Evolutionary conservation across 768 basidiomycete genomes (phyloP), one percentile per base, ranked within the genome.

Genomic region (Mycena amicta): DNA sequence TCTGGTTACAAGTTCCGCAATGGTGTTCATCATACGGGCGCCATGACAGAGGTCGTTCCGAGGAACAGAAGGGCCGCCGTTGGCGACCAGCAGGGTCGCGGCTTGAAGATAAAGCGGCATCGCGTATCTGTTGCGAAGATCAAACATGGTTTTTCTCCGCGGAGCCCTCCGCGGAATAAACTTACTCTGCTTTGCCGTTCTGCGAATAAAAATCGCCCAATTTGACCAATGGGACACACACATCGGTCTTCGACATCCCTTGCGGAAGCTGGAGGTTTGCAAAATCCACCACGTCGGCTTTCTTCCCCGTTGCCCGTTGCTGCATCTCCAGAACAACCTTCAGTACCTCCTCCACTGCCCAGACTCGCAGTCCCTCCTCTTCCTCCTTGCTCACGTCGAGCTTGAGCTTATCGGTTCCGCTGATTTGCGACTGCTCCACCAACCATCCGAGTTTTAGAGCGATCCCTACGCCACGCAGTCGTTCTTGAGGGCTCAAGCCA

Each of bases 61-160:
- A 22, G 47, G 40, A 27, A 33, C 23, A 46, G 26, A 33, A 15
- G 3, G n/a, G 4, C 27, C 56, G 27, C 27, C 41, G 2, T 60
- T 45, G 11, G 75, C 74, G 20, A 78, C 66, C 26, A 82, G 72
- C 3, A 81, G 62, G 0, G 77, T 75, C 43, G 80, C 71, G 4
- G 76, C 76, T 47, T 80, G 79, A 13, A 80, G 68, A 62, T 82
- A 82, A 13, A 82, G 69, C 2, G 77, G 75, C 43, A 80, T 67
- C 0, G 81, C 79, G 57, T 77, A 80, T 47, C 80, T 82, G 4
- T 4, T 30, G n/a, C 52, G 41, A 57, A 49, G 1, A 37, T 46
- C 62, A n/a, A n/a, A n/a, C n/a, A n/a, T n/a, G n/a, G n/a, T n/a
- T n/a, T n/a, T n/a, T n/a, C n/a, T n/a, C n/a, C n/a, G n/a, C n/a